phyloP scores from a whole-genome alignment of 2,329 filamentous ascomycete species.

The Aspergillus spinulosporus region DNA sequence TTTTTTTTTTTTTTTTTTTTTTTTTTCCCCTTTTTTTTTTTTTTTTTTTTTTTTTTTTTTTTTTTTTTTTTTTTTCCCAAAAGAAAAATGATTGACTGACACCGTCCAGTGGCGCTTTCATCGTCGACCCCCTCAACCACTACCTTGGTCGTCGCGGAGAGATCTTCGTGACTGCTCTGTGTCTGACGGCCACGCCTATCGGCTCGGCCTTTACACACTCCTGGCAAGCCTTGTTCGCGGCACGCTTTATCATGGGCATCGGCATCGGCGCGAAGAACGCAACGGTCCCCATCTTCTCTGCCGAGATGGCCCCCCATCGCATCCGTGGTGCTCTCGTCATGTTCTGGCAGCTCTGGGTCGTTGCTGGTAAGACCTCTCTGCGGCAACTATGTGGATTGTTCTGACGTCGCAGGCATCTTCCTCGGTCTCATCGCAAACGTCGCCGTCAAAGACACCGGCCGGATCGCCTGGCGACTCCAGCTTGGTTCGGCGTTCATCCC shows the following conservation, averaged over 20 bases:
- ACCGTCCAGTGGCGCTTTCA: slow-evolving; percentile 55
- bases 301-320: slow-evolving; percentile 55
- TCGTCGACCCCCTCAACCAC: slow-evolving; percentile 64
- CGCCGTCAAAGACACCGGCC: slow-evolving; percentile 58
- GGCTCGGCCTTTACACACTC: slow-evolving; percentile 57
- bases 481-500: slow-evolving; percentile 65
- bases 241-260: slow-evolving; percentile 58
- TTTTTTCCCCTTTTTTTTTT: too few relatives aligned
- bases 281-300: slow-evolving; percentile 55
- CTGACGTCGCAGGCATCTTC: slow-evolving; percentile 50
- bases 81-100: too few relatives aligned
- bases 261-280: slow-evolving; percentile 61
- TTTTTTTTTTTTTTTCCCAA: too few relatives aligned
- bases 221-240: slow-evolving; percentile 57
- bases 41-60: too few relatives aligned
- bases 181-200: slow-evolving; percentile 66
- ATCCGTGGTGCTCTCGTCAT: slow-evolving; percentile 58
- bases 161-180: slow-evolving; percentile 62
- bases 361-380: slow-evolving; percentile 27
- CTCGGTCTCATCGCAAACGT: slow-evolving; percentile 65
- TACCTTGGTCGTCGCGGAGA: slow-evolving; percentile 60
- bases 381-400: not conserved
- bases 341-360: slow-evolving; percentile 50
- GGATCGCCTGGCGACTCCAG: slow-evolving; percentile 61
- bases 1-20: too few relatives aligned